Base-by-base conservation (phyloP, 1,284 basidiomycete species). In the Xerocomus nothofagi region DNA sequence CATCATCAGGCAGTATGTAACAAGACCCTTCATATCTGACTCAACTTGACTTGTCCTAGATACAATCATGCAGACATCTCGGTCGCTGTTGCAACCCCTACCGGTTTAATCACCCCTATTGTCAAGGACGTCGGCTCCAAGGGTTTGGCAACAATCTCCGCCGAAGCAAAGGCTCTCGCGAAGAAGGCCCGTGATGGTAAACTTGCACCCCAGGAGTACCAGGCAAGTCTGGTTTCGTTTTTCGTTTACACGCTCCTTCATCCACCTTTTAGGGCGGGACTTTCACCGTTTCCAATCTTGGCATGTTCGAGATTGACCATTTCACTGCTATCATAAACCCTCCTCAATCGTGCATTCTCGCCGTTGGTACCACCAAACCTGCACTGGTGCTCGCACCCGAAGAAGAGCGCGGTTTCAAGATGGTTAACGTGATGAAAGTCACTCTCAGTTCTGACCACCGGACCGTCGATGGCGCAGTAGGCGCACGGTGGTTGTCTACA, bases 281-380 rank as follows among this genome's bases (percentile, higher is more conserved):
- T 11, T 99, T 99, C 78, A 99, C 97, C 48, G 93, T 99, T 70
- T 99, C 97, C 59, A 99, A 99, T 77, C 81, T 99, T 59, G 97
- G 97, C 74, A 99, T 99, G 97, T 97, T 82, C 67, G 96, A 93
- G 60, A 82, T 96, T 63, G 84, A 85, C 50, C 86, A 97, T 74
- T 99, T 99, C 73, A 98, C 95, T 18, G 97, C 97, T 44, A 99
- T 99, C 76, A 98, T 99, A 82, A 99, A 99, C 81, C 85, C 91
- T 17, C 97, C 97, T 31, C 97, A 99, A 74, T 91, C 91, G 54
- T 98, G 94, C 73, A 99, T 99, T 67, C 86, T 99, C 51, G 97
- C 97, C 48, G 84, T 99, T 58, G 95, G 97, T 37, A 81, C 86
- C 23, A 94, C 93, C n/a, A 80, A 86, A 68, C 79, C 90, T 23